phyloP scores from a whole-genome alignment of 805 yeast species.

The Candida dendrica region DNA sequence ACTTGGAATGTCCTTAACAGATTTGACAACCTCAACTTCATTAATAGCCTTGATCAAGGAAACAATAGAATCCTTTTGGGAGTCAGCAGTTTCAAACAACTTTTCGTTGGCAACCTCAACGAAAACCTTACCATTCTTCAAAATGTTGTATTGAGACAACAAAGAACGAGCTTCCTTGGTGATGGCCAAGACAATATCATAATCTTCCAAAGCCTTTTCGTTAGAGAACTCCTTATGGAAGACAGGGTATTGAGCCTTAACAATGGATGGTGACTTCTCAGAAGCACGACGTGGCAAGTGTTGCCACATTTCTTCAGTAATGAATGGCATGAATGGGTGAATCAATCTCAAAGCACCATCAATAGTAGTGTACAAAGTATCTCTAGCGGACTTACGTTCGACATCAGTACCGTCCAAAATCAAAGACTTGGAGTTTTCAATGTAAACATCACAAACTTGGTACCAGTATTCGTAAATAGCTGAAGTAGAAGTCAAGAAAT shows the following conservation, averaged over 20 bases:
- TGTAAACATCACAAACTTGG: conserved; percentile 94
- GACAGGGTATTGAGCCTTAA: conserved; percentile 73
- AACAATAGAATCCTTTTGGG: conserved; percentile 81
- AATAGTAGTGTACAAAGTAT: conserved; percentile 86
- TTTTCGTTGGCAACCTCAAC: conserved; percentile 59
- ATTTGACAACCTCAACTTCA: conserved; percentile 56
- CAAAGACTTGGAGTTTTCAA: conserved; percentile 91
- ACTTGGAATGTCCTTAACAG: conserved; percentile 57
- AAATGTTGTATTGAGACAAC: conserved; percentile 81
- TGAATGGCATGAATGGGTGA: conserved; percentile 97
- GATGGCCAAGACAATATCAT: conserved; percentile 77
- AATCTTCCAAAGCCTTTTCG: conserved; percentile 59
- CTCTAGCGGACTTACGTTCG: conserved; percentile 86
- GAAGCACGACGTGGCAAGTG: conserved; percentile 83
- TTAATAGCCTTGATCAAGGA: conserved; percentile 89
- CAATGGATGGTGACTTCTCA: conserved; percentile 66
- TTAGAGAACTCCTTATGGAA: conserved; percentile 56
- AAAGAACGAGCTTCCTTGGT: conserved; percentile 90
- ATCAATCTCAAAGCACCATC: conserved; percentile 88
- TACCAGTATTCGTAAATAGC: conserved; percentile 92
- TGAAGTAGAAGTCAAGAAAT: conserved; percentile 81
- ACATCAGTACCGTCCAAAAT: conserved; percentile 84
- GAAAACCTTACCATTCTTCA: conserved; percentile 80
- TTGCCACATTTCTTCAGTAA: conserved; percentile 99
- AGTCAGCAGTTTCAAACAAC: conserved; percentile 43